Conservation (phyloP, 148 eudicot genomes). For the Rhododendron kiyosumense region DNA sequence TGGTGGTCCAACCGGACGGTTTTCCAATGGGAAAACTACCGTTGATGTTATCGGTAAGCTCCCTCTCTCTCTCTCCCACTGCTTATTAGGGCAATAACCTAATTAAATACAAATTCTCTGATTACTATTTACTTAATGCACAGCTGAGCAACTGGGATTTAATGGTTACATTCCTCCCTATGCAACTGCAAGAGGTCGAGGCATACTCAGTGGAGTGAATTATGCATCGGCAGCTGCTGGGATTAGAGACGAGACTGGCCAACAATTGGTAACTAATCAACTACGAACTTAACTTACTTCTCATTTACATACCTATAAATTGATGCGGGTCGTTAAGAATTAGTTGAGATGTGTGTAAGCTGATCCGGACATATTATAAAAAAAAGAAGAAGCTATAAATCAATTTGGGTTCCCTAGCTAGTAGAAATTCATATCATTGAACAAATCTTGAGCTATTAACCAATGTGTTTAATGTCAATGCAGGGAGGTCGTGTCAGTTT, state of each 20-base stretch:
- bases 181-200: slow-evolving; percentile 29
- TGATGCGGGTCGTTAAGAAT: background rate
- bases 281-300: background rate
- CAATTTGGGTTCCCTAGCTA: too few species aligned
- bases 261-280: slow-evolving; percentile 33
- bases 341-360: background rate
- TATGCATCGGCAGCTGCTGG: slow-evolving; percentile 70
- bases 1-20: slow-evolving; percentile 60
- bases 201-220: slow-evolving; percentile 41
- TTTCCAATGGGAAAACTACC: slow-evolving; percentile 56
- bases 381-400: too few species aligned
- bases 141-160: slow-evolving; percentile 48
- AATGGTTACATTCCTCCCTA: slow-evolving; percentile 33
- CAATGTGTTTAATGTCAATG: background rate
- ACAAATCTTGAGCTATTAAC: background rate
- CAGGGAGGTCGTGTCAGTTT: slow-evolving; percentile 23
- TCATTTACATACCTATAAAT: too few species aligned
- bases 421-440: background rate
- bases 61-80: background rate
- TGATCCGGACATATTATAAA: too few species aligned
- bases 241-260: slow-evolving; percentile 59
- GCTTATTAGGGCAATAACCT: too few species aligned
- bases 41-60: slow-evolving; percentile 61
- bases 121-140: background rate
- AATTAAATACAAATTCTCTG: background rate